phyloP scores from a whole-genome alignment of 2,329 filamentous ascomycete species.

The Fusarium sp. region DNA sequence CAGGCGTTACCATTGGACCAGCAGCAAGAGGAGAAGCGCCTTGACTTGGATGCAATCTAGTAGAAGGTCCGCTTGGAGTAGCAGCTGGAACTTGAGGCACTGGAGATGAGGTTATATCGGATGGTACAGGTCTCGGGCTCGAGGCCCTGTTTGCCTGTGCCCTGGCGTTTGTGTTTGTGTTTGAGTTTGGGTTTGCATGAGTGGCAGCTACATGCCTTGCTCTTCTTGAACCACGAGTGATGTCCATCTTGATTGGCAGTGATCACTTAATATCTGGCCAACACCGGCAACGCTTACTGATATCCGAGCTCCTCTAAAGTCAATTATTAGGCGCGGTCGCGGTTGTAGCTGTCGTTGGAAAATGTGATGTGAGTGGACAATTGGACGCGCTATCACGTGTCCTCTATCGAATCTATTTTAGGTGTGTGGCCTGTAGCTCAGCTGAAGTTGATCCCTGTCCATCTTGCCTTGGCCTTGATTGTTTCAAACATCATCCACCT shows the following conservation, averaged over 20 bases:
- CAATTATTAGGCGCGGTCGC: slow-evolving; percentile 30
- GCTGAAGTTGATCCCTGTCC: not conserved
- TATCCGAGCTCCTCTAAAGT: not conserved
- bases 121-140: slow-evolving; percentile 16
- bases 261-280: not conserved
- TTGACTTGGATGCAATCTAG: slow-evolving; percentile 18
- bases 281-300: not conserved
- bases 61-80: slow-evolving; percentile 24
- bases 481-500: slow-evolving; percentile 10
- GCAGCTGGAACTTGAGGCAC: slow-evolving; percentile 6
- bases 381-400: slow-evolving; percentile 31
- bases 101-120: slow-evolving; percentile 30
- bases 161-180: slow-evolving; percentile 8
- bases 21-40: slow-evolving; percentile 32
- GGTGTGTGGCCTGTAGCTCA: not conserved
- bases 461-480: not conserved
- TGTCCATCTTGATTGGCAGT: slow-evolving; percentile 20
- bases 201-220: slow-evolving; percentile 34
- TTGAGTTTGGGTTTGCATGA: slow-evolving; percentile 13
- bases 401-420: not conserved
- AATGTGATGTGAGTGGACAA: slow-evolving; percentile 16
- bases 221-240: slow-evolving; percentile 35
- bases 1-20: slow-evolving; percentile 34
- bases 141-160: slow-evolving; percentile 9
- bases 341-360: not conserved